A percentile compares a stretch with the other conserved stretches of the same genome.
These are phyloP conservation scores for Aegilops umbellulata DNA, from an alignment of 176 grass and related monocot species.

Conservation along the genomic window DNA sequence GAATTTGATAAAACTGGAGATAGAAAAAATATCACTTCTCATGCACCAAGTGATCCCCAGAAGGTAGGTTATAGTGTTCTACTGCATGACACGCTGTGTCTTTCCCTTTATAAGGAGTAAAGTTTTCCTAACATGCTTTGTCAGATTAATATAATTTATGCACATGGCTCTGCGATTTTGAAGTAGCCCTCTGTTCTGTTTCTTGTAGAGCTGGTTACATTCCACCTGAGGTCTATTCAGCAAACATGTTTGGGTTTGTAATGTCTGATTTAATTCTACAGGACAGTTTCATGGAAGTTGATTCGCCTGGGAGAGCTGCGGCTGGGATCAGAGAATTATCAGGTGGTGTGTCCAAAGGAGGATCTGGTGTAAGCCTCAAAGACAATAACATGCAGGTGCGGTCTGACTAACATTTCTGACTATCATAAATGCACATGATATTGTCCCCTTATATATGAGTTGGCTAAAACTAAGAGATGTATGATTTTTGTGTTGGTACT, in stretches of 20 bases:
- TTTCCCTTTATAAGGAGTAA: neutral
- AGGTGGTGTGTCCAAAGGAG: slow-evolving; percentile 22
- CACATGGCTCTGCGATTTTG: neutral
- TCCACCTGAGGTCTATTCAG: neutral
- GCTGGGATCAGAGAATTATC: slow-evolving; percentile 18
- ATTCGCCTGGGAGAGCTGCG: slow-evolving; percentile 32
- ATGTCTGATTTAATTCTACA: slow-evolving; percentile 29
- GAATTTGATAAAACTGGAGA: slow-evolving; percentile 45
- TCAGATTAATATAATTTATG: neutral
- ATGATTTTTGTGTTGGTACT: neutral
- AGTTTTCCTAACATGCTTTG: neutral
- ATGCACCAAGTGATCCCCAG: neutral
- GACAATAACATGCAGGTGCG: slow-evolving; percentile 27
- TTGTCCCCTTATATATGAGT: neutral
- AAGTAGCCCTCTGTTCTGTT: neutral
- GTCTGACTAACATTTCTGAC: slow-evolving; percentile 11
- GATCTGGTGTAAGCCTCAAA: slow-evolving; percentile 21
- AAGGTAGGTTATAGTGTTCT: slow-evolving; percentile 31
- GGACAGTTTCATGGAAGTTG: slow-evolving; percentile 51
- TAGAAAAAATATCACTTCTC: slow-evolving; percentile 28
- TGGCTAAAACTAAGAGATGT: neutral
- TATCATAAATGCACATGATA: neutral
- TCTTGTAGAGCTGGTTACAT: slow-evolving; percentile 14
- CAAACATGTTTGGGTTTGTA: neutral
- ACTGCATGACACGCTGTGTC: neutral